These are phyloP conservation scores for Mycosphaerella arachidis DNA, from an alignment of 2,329 filamentous ascomycete species.

Conservation along the genomic window DNA sequence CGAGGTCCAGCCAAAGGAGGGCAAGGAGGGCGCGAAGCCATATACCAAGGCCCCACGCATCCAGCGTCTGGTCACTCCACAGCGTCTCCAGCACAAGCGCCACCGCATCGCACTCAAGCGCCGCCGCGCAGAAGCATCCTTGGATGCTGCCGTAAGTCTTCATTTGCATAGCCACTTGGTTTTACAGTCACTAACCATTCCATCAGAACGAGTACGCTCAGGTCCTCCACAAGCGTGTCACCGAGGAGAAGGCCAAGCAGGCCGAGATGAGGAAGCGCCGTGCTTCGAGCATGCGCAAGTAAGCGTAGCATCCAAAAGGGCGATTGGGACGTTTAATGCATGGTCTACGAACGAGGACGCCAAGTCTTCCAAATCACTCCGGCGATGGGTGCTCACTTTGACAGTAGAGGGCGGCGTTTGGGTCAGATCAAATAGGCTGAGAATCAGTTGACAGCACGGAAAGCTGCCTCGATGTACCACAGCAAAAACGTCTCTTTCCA, in stretches of 20 bases:
- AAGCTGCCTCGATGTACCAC: constrained; percentile 14
- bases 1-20: constrained; percentile 82
- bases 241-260: constrained; percentile 92
- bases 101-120: constrained; percentile 98
- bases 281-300: constrained; percentile 90
- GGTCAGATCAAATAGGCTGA: constrained; percentile 2
- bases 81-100: constrained; percentile 99
- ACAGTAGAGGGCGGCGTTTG: constrained; percentile 15
- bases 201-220: constrained; percentile 90
- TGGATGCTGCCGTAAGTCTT: constrained; percentile 91
- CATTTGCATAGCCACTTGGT: background rate
- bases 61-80: constrained; percentile 98
- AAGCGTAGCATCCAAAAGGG: constrained; percentile 30
- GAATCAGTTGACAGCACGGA: constrained; percentile 4
- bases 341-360: constrained; percentile 11
- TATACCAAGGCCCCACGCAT: constrained; percentile 99
- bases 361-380: constrained; percentile 10
- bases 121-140: constrained; percentile 91
- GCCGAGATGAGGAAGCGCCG: constrained; percentile 93
- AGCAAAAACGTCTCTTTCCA: constrained; percentile 11
- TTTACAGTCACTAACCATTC: constrained; percentile 35
- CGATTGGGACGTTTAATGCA: background rate
- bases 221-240: constrained; percentile 93
- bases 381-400: constrained; percentile 16
- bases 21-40: constrained; percentile 86